Base-by-base conservation (phyloP, 2,329 filamentous ascomycete species). In the Bisporella sp. region DNA sequence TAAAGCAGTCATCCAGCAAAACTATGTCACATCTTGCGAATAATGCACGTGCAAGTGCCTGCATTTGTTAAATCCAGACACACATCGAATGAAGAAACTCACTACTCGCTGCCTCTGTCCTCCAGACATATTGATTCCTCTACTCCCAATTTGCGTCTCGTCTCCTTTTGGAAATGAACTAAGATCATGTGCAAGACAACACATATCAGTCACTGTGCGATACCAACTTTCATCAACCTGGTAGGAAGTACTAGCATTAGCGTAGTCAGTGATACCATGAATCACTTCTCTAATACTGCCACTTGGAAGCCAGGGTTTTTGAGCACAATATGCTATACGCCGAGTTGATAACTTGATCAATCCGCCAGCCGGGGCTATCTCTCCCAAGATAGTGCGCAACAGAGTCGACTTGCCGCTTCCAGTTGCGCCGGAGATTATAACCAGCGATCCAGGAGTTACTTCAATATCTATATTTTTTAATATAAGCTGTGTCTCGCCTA, bases 1-100 rank as follows among this genome's bases (percentile, higher is more conserved):
- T 72, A 35, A 77, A 69, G 0, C 68, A 60, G 47, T 78, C 73
- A 49, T 78, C 75, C 1, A 78, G 57, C 3, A 78, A 32, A 1
- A 74, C 13, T 1, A 75, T 59, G 1, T 66, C 57, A 5, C 59
- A 63, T 6, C 64, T 55, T 1, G 69, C 64, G 51, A 74, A 78
- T 0, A 77, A 59, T 1, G 74, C 73, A 12, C 75, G 65, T 4
- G 75, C 74, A 1, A 77, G 59, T 3, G 71, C 67, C 52, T 59
- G 45, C 2, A 52, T 45, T 33, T 47, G 32, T 31, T 31, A 53
- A 44, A 28, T 32, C 21, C 13, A 7, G 12, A 28, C 30, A 12
- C n/a, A 52, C 2, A 4, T 21, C 33, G 29, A 7, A 11, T 5
- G 13, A 46, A 31, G 41, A 0, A 9, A 62, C 66, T 50, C 59